Evolutionary conservation across 371 early-diverging fungal species (phyloP), one percentile per base, ranked within the genome.

Genomic region (Smittium culicis): DNA sequence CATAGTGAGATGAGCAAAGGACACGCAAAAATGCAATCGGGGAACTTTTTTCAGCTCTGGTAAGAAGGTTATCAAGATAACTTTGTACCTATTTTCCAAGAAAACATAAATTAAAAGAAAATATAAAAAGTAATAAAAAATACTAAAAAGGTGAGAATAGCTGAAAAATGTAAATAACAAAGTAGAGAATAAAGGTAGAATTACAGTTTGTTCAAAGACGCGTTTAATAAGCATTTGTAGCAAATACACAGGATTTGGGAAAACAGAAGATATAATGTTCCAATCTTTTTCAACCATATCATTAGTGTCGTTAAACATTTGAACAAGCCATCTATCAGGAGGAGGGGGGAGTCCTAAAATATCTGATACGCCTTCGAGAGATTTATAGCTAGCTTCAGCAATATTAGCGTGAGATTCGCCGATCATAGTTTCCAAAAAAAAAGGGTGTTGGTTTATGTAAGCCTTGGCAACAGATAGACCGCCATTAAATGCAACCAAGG

Each of bases 361-460:
- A 66, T 85, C 80, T 1, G 79, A 75, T 16, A 82, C 69, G 11
- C 79, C 81, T 67, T 69, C 72, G 68, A 77, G 67, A 27, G 74
- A 58, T 68, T 73, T 68, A 54, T 70, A 70, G 70, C 72, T 72
- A 25, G 70, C 71, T 34, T 73, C 72, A 56, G 73, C 79, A 29
- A 71, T 67, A 60, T 65, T 65, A 67, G 70, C 71, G 67, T 80
- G 81, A 59, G 77, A 70, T 71, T 86, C 87, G 66, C 88, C 77
- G 58, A 88, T 87, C 72, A 87, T 78, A 66, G 88, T 84, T 30
- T 89, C 86, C 74, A 91, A 85, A 70, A 96, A 96, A 69, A 96
- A 94, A 66, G 90, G 90, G 70, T 96, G 95, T 73, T 96, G 98
- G 77, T 93, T 94, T 35, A 98, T 88, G 70, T 94, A 98, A 5